Conservation (phyloP, 441 rosid genomes). For the Mallotus japonicus region DNA sequence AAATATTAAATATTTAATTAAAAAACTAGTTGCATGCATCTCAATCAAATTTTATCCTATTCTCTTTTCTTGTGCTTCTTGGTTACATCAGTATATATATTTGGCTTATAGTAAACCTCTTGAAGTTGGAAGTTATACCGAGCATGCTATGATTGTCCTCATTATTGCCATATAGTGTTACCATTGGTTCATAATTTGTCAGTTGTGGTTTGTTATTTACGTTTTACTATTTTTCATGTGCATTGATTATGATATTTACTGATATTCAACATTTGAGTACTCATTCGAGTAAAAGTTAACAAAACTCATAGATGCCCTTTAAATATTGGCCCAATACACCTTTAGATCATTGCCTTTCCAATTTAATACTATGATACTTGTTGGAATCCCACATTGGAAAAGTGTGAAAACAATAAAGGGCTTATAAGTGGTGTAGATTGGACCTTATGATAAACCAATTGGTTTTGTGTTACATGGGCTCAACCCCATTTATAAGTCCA, state of each 20-base stretch:
- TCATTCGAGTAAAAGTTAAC: too few species aligned
- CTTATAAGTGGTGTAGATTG: too few species aligned
- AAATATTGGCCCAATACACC: too few species aligned
- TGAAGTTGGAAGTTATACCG: not conserved
- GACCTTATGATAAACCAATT: too few species aligned
- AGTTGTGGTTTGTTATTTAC: not conserved
- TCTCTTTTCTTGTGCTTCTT: not conserved
- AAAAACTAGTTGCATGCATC: conserved; percentile 1
- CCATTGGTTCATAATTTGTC: not conserved
- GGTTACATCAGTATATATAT: not conserved
- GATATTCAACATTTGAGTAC: too few species aligned
- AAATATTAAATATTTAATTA: too few species aligned
- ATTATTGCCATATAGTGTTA: not conserved
- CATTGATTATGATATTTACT: not conserved
- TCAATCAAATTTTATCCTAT: not conserved
- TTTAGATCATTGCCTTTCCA: too few species aligned
- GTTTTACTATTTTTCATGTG: not conserved
- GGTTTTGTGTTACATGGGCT: too few species aligned
- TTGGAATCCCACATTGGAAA: too few species aligned
- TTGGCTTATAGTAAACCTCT: not conserved
- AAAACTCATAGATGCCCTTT: too few species aligned
- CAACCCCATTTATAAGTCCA: too few species aligned
- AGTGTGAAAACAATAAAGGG: too few species aligned
- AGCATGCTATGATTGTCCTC: not conserved
- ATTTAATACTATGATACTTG: not conserved